Conservation (phyloP, 495 filamentous ascomycete species). For the Penicillium cataractarum region DNA sequence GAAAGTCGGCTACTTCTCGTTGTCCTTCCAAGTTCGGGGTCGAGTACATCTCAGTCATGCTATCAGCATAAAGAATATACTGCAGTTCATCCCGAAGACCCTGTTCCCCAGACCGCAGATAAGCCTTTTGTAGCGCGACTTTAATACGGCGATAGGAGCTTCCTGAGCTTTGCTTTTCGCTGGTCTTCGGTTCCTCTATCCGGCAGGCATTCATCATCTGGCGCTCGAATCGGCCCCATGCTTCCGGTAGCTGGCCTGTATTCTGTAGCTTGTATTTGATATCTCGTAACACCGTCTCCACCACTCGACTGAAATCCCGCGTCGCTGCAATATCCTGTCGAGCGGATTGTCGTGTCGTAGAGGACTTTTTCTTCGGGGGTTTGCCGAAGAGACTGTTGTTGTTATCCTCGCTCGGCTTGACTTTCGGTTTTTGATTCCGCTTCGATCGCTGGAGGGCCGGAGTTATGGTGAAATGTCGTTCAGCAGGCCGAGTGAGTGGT, state of each 20-base stretch:
- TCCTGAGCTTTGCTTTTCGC: slow-evolving; percentile 19
- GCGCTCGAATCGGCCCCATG: slow-evolving; percentile 44
- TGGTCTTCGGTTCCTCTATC: slow-evolving; percentile 24
- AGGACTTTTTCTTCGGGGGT: neutral
- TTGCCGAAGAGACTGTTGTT: neutral
- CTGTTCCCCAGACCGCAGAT: slow-evolving; percentile 46
- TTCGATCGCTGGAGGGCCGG: slow-evolving; percentile 33
- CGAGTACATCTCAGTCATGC: slow-evolving; percentile 48
- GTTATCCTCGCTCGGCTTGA: slow-evolving; percentile 4
- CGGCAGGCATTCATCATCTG: slow-evolving; percentile 39
- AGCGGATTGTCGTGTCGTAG: neutral
- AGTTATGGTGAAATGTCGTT: slow-evolving; percentile 41
- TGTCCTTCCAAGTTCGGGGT: slow-evolving; percentile 58
- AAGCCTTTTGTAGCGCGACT: slow-evolving; percentile 56
- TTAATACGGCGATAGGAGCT: slow-evolving; percentile 34
- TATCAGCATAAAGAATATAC: slow-evolving; percentile 60
- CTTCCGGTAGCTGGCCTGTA: slow-evolving; percentile 14
- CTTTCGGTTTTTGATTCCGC: slow-evolving; percentile 17
- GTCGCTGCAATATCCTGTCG: slow-evolving; percentile 22
- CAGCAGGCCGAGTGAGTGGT: slow-evolving; percentile 26
- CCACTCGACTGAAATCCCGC: slow-evolving; percentile 34
- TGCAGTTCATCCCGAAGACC: slow-evolving; percentile 61
- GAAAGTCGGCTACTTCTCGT: slow-evolving; percentile 70
- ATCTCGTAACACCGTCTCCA: slow-evolving; percentile 33
- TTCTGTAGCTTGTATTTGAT: slow-evolving; percentile 23